Evolutionary conservation across 768 basidiomycete genomes (phyloP), one percentile per base, ranked within the genome.

Genomic region (Cantharellus cinnabarinus): DNA sequence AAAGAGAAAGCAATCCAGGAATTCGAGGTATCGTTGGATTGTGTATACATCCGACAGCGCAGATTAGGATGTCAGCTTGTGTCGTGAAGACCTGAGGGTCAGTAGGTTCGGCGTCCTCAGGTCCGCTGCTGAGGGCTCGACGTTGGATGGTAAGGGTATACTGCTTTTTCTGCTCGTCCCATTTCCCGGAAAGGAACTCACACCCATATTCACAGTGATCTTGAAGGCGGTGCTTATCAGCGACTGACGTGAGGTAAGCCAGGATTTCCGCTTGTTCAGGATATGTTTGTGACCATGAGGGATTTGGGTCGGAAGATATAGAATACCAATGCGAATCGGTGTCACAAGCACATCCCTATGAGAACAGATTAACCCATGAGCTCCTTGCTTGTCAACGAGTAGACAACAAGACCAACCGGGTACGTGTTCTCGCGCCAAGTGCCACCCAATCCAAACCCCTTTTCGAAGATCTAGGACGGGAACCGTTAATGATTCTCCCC

Each of bases 251-350:
- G 76, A 77, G 77, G 64, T 80, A 80, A 5, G 68, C 71, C 39
- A 69, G 72, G 50, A 80, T 70, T 62, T 80, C 77, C 29, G 74
- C 72, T 63, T 79, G 79, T 10, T 61, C 63, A 7, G 73, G 71
- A 64, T 70, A 79, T 64, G 72, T 71, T 14, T 62, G 67, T n/a
- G 71, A 64, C 79, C 79, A 80, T 60, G 73, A 63, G 2, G 77
- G 76, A 58, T 79, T 78, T 38, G 76, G 69, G 34, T 79, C 77
- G 4, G 74, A 73, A 4, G 78, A 79, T 42, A 78, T 75, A 60
- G 71, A 72, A 64, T 79, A 79, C 75, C 76, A 77, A 62, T 77
- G 76, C 10, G 52, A 54, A 10, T 10, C 14, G 7, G 38, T 37
- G 35, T 54, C 52, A 37, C 52, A 54, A 37, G 10, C 52, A 37